A percentile compares a stretch with the other conserved stretches of the same genome.
Evolutionary conservation across 164 flowering plant species (phyloP).

Genomic region (Magnolia changhungtana): DNA sequence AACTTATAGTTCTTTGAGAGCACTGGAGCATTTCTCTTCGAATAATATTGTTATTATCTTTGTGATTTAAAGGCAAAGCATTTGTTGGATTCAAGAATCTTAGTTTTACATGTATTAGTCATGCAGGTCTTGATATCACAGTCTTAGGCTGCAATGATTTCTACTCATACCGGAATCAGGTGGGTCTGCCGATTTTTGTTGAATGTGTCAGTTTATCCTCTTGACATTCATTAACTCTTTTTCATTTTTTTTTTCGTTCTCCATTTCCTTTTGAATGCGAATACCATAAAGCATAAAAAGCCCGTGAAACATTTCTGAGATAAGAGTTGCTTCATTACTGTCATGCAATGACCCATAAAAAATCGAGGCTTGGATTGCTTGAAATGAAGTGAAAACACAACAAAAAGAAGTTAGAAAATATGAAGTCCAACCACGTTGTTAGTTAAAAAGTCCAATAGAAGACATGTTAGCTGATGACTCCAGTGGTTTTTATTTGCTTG

Average conservation of each 20-base stretch:
- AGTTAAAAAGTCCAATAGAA: no score
- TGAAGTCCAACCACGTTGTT: no score
- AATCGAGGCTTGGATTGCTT: not conserved
- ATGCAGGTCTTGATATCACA: conserved; percentile 97
- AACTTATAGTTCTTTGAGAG: no score
- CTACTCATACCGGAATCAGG: conserved; percentile 93
- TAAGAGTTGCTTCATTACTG: not conserved
- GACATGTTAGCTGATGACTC: no score
- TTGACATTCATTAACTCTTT: not conserved
- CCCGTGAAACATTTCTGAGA: not conserved
- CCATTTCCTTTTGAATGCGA: no score
- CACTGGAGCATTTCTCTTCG: no score
- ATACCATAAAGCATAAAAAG: not conserved
- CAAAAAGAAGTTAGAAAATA: no score
- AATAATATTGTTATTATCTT: no score
- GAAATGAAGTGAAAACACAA: not conserved
- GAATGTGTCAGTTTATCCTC: not conserved
- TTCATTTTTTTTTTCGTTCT: not conserved
- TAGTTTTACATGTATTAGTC: conserved; percentile 25
- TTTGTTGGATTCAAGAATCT: conserved; percentile 10
- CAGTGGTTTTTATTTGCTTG: no score
- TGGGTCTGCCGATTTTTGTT: conserved; percentile 17
- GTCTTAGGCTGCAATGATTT: conserved; percentile 90
- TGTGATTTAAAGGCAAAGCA: no score
- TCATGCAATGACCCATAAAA: not conserved